Evolutionary conservation across 495 filamentous ascomycete species (phyloP), one percentile per base, ranked within the genome.

Genomic region (Tuber borchii): DNA sequence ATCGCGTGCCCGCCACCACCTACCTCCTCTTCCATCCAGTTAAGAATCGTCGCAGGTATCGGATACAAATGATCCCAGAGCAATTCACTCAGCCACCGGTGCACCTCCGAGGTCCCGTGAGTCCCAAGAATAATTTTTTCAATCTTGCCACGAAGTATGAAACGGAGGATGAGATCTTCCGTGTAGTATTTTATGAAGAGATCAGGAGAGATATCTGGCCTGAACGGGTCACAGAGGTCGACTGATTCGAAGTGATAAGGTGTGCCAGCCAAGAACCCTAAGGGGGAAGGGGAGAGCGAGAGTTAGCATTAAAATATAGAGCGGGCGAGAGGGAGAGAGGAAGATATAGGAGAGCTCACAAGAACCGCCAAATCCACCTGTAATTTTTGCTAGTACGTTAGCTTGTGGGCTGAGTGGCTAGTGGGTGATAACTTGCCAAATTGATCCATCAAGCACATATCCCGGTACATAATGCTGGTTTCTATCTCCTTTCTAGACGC

Each of bases 41-140:
- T 9, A 2, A 48, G 7, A 22, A 48, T 6, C 1, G 22, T 0
- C 20, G 7, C 22, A 0, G 48, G 48, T 51, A 61, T 61, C 12
- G 51, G 51, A 10, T 61, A 61, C n/a, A 61, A 61, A 31, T 61
- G 51, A 61, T 61, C 51, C 51, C 51, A 61, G 51, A 61, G 51
- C 51, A 61, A 61, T 61, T 61, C n/a, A 16, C 51, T 31, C n/a
- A 61, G 2, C n/a, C n/a, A 31, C n/a, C 0, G 26, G 12, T 14
- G 4, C n/a, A 26, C 2, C 12, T 61, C 51, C 0, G 51, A 12
- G 9, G 51, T 61, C 51, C n/a, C 51, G 10, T n/a, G 51, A 16
- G 51, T 31, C n/a, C 51, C 51, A 14, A 61, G 51, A 31, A 61
- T 61, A 10, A 61, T 6, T 31, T 61, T 61, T 20, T 61, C 51